Evolutionary conservation across 2,329 filamentous ascomycete genomes (phyloP).

Genomic region (Coniochaeta sp.): DNA sequence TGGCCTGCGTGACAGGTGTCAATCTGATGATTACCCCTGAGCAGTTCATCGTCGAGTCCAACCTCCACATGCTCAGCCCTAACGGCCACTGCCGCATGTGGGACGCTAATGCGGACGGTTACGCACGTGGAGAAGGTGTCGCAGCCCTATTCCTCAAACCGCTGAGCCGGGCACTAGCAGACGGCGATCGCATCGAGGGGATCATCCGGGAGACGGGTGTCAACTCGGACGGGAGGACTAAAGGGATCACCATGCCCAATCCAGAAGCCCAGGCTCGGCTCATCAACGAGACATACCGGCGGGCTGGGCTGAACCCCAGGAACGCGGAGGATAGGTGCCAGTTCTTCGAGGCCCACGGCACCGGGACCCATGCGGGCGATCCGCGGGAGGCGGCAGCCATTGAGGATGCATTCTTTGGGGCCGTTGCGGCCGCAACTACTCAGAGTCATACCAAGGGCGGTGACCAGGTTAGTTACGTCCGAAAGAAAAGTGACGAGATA

Average conservation of each 20-base stretch:
- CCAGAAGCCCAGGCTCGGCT: conserved; percentile 33
- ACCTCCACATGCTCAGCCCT: conserved; percentile 36
- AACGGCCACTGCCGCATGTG: conserved; percentile 38
- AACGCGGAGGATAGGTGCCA: conserved; percentile 29
- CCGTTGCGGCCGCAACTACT: background rate
- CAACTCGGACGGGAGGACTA: conserved; percentile 43
- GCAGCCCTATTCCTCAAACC: conserved; percentile 44
- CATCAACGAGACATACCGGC: conserved; percentile 36
- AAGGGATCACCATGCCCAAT: conserved; percentile 50
- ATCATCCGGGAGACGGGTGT: conserved; percentile 40
- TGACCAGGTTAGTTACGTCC: background rate
- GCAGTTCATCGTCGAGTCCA: conserved; percentile 34
- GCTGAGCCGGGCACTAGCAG: conserved; percentile 39
- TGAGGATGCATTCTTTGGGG: conserved; percentile 29
- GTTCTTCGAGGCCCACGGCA: conserved; percentile 41
- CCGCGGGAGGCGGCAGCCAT: conserved; percentile 36
- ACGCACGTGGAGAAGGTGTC: conserved; percentile 50
- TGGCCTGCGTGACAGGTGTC: conserved; percentile 35
- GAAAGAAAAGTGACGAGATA: background rate
- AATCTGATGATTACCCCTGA: conserved; percentile 36
- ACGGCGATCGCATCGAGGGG: conserved; percentile 37
- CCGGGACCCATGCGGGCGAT: conserved; percentile 27
- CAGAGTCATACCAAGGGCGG: background rate
- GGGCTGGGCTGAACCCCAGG: conserved; percentile 30
- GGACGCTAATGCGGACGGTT: conserved; percentile 46